Evolutionary conservation across 2,329 filamentous ascomycete genomes (phyloP), one percentile per base, ranked within the genome.

Genomic region (Didymella exigua): DNA sequence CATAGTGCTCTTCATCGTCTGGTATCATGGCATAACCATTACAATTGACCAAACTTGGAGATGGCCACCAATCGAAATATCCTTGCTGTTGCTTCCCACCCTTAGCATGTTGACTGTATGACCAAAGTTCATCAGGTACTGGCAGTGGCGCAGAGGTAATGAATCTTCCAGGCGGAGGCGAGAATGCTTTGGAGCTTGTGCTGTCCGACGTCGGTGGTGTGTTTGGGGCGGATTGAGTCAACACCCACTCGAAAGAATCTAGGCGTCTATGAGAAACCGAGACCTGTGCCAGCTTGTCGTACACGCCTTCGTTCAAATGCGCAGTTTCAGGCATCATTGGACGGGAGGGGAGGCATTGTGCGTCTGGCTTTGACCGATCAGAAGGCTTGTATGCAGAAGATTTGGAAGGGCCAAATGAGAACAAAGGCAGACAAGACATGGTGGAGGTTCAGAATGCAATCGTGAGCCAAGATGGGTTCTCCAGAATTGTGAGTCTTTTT

Each of bases 61-160:
- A 54, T 19, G 51, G 11, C 51, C 44, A 49, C 51, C 51, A 54
- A 13, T 54, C 51, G n/a, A 54, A 49, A 19, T 49, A 54, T 1
- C 38, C 40, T 43, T 45, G 24, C 26, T 40, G 48, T 16, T 26
- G 23, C 27, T 23, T 30, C 7, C 19, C 19, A 3, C 11, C 18
- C n/a, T 5, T 6, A 26, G 19, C 19, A 16, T 14, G 16, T 11
- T 33, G 16, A 8, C 19, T 18, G 1, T n/a, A 16, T 18, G 51
- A 54, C 51, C 51, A 54, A 4, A 14, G 37, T 18, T 54, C 51
- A 6, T 38, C 27, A 1, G 51, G 51, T 3, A 49, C 51, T 16
- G 51, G 51, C 14, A 54, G 18, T 8, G 51, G 51, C 6, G 51
- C 51, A 18, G 51, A 54, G 5, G 19, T 4, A 13, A 49, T 4